Conservation (phyloP, 345 rosid species). For the Isatis tinctoria region DNA sequence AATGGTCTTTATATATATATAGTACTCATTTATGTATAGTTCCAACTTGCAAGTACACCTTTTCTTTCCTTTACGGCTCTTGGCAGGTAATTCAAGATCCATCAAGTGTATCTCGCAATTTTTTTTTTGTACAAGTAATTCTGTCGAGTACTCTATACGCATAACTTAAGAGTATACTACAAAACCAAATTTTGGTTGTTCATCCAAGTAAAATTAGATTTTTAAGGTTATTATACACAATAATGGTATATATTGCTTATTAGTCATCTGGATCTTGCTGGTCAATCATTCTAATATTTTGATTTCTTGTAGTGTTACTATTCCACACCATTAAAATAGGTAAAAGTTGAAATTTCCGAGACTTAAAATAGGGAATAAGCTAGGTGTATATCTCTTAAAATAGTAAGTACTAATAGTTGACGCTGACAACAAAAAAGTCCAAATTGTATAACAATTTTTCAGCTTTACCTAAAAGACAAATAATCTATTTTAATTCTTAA, state of each 20-base stretch:
- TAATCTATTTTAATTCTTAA: neutral
- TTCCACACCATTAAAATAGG: neutral
- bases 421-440: conserved; percentile 6
- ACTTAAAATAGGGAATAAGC: neutral
- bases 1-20: neutral
- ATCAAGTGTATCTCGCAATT: neutral
- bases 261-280: neutral
- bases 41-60: neutral
- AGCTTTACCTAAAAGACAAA: neutral
- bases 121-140: neutral
- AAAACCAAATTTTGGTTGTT: neutral
- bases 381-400: conserved; percentile 2
- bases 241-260: neutral
- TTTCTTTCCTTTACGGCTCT: no score
- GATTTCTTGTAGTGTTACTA: neutral
- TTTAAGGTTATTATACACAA: neutral
- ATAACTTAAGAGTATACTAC: neutral
- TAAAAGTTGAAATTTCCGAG: neutral
- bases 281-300: neutral
- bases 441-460: neutral
- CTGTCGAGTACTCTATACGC: neutral
- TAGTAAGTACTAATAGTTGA: conserved; percentile 15
- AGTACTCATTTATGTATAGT: neutral
- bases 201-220: neutral
- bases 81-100: neutral